Conservation (phyloP, 192 early-diverging fungal species). For the Haplosporangium gracile region DNA sequence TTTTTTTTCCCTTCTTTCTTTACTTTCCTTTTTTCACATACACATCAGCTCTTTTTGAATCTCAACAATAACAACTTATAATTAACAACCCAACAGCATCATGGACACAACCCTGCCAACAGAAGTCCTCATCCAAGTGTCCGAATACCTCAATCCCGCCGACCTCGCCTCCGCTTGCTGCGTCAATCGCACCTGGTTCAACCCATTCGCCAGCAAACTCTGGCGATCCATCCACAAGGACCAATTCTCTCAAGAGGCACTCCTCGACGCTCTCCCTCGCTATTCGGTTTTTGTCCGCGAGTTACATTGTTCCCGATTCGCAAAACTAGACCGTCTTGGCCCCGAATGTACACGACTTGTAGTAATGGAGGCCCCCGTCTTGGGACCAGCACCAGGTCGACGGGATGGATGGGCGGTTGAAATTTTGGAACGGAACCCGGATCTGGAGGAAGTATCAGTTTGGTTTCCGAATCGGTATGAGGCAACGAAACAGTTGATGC, state of each 20-base stretch:
- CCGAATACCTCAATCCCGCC: slow-evolving; percentile 15
- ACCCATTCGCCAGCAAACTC: slow-evolving; percentile 32
- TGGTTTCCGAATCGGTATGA: not conserved
- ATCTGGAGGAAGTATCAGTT: slow-evolving; percentile 17
- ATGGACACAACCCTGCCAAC: slow-evolving; percentile 5
- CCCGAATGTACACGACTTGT: slow-evolving; percentile 10
- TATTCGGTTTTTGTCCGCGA: slow-evolving; percentile 37
- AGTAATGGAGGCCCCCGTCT: slow-evolving; percentile 1
- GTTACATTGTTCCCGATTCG: slow-evolving; percentile 7
- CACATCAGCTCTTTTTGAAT: not conserved
- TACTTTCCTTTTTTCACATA: too few species aligned
- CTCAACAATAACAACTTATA: not conserved
- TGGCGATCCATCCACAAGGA: slow-evolving; percentile 32
- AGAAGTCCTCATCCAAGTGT: slow-evolving; percentile 20
- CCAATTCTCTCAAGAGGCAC: slow-evolving; percentile 28
- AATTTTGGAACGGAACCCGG: slow-evolving; percentile 15
- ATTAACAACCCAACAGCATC: not conserved
- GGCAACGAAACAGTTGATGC: not conserved
- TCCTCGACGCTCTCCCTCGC: slow-evolving; percentile 22
- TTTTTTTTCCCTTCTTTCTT: too few species aligned
- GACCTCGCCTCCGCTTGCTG: slow-evolving; percentile 17
- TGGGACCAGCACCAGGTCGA: not conserved
- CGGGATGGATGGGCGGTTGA: not conserved
- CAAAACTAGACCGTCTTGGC: not conserved
- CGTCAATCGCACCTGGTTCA: slow-evolving; percentile 20